phyloP scores from a whole-genome alignment of 192 early-diverging fungal genomes.

The Mortierella alpina region DNA sequence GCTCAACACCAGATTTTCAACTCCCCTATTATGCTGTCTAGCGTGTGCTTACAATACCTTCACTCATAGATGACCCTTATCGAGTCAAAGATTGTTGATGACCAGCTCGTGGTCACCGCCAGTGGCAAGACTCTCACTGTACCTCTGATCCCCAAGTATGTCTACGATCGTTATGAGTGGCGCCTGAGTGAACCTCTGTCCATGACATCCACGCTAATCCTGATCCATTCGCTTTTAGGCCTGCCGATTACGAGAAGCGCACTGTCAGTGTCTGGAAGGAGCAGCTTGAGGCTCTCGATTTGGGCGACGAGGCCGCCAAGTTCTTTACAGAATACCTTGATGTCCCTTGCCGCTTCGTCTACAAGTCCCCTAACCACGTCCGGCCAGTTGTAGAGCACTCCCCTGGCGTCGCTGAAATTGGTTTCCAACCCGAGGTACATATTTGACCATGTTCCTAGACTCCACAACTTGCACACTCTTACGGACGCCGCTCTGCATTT shows the following conservation, averaged over 20 bases:
- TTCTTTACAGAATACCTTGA: conserved; percentile 69
- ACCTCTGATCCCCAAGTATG: conserved; percentile 47
- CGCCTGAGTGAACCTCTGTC: not conserved
- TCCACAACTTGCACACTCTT: not conserved
- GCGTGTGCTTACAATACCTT: not conserved
- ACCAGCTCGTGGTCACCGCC: conserved; percentile 37
- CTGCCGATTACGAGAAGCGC: conserved; percentile 23
- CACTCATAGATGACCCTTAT: conserved; percentile 29
- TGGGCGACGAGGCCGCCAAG: conserved; percentile 69
- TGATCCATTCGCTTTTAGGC: conserved; percentile 9
- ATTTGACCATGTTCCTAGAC: not conserved
- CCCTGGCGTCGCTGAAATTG: conserved; percentile 52
- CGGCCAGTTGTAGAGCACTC: conserved; percentile 60
- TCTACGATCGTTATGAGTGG: not conserved
- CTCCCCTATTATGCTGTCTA: not conserved
- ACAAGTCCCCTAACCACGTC: conserved; percentile 58
- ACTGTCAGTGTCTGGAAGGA: conserved; percentile 55
- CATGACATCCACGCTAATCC: not conserved
- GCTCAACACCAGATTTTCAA: not conserved
- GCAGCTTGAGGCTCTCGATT: conserved; percentile 61
- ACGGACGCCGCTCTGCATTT: too few species aligned
- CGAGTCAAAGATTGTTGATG: conserved; percentile 29
- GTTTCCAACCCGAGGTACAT: conserved; percentile 36
- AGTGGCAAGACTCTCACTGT: conserved; percentile 35
- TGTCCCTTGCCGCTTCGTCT: conserved; percentile 51